Percentiles rank a stretch among this genome's conserved stretches.
Conservation (phyloP, 2,329 filamentous ascomycete genomes). For the Ophiognomonia clavigignenti-juglandacearum region DNA sequence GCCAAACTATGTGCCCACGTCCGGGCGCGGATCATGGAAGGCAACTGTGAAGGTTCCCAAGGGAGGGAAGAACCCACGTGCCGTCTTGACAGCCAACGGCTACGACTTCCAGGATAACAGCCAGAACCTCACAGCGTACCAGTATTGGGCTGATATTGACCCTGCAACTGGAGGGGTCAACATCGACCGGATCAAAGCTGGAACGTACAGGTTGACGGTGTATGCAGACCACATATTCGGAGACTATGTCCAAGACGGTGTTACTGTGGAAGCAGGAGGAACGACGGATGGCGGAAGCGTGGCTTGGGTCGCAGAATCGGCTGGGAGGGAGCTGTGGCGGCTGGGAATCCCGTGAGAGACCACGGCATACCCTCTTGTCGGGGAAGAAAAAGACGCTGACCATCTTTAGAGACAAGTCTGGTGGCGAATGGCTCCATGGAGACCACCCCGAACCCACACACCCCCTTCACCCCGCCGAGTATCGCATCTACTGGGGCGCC, state of each 20-base stretch:
- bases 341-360: slow-evolving; percentile 47
- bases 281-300: slow-evolving; percentile 26
- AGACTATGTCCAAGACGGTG: slow-evolving; percentile 48
- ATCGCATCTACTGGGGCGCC: slow-evolving; percentile 55
- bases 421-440: slow-evolving; percentile 57
- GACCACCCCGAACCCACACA: slow-evolving; percentile 42
- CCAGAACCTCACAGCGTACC: slow-evolving; percentile 47
- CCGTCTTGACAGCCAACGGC: slow-evolving; percentile 47
- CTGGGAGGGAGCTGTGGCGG: slow-evolving; percentile 56
- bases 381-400: too few relatives aligned
- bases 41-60: slow-evolving; percentile 46
- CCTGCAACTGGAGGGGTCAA: slow-evolving; percentile 36
- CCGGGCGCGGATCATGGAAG: slow-evolving; percentile 44
- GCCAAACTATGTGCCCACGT: slow-evolving; percentile 52
- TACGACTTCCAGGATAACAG: slow-evolving; percentile 57
- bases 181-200: slow-evolving; percentile 51
- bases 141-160: slow-evolving; percentile 57
- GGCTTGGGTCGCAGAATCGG: slow-evolving; percentile 42
- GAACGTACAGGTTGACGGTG: slow-evolving; percentile 57
- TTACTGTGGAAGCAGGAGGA: slow-evolving; percentile 37
- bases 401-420: slow-evolving; percentile 42
- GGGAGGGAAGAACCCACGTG: slow-evolving; percentile 46
- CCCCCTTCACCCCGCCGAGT: slow-evolving; percentile 49
- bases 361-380: too few relatives aligned
- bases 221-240: slow-evolving; percentile 61